Evolutionary conservation across 1,284 basidiomycete species (phyloP).

Genomic region (Heterobasidion parviporum): DNA sequence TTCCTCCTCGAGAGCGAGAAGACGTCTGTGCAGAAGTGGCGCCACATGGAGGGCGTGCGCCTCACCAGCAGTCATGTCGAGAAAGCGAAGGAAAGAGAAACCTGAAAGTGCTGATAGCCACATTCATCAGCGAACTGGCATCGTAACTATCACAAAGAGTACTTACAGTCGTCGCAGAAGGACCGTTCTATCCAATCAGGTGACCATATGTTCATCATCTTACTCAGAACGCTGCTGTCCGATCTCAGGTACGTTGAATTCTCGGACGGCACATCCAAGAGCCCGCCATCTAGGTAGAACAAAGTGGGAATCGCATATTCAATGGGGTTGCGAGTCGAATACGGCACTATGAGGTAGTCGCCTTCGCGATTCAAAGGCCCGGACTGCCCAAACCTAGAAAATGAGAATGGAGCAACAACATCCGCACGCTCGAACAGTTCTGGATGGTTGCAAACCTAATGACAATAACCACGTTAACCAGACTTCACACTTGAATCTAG

Average conservation of each 20-base stretch:
- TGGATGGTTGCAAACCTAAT: conserved; percentile 93
- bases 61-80: conserved; percentile 57
- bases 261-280: conserved; percentile 58
- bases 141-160: neutral
- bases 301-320: conserved; percentile 71
- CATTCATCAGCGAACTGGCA: neutral
- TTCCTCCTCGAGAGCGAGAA: conserved; percentile 43
- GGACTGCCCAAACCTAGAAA: conserved; percentile 78
- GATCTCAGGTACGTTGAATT: conserved; percentile 38
- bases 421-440: conserved; percentile 98
- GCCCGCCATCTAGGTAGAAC: conserved; percentile 75
- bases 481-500: neutral
- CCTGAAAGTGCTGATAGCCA: conserved; percentile 22
- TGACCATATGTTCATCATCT: conserved; percentile 89
- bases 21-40: conserved; percentile 45
- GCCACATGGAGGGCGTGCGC: conserved; percentile 53
- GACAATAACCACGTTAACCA: conserved; percentile 3
- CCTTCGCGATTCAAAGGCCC: conserved; percentile 81
- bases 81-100: conserved; percentile 75
- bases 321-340: conserved; percentile 86
- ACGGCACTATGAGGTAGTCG: conserved; percentile 76
- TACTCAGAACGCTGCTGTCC: conserved; percentile 56
- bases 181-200: conserved; percentile 74
- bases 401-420: conserved; percentile 88
- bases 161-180: conserved; percentile 55